A percentile compares a stretch with the other conserved stretches of the same genome.
These are phyloP conservation scores for Penicillium thymicola DNA, from an alignment of 2,329 filamentous ascomycete genomes.

Conservation along the genomic window DNA sequence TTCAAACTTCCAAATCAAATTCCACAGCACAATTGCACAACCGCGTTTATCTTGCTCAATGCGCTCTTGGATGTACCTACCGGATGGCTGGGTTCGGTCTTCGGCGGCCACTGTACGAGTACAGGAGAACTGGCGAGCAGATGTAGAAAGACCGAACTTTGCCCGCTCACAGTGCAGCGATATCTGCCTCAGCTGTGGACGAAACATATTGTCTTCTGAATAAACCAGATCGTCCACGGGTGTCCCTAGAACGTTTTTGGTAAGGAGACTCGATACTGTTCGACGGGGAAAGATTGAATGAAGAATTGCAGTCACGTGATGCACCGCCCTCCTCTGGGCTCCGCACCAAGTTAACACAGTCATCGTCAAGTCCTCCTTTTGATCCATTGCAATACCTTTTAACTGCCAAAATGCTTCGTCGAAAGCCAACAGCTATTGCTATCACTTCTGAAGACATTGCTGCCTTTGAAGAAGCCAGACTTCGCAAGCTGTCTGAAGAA, in stretches of 20 bases:
- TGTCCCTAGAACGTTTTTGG: not conserved
- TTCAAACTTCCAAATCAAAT: not conserved
- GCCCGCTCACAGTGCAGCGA: conserved; percentile 11
- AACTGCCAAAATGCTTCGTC: conserved; percentile 45
- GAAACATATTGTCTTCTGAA: conserved; percentile 26
- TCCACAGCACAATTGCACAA: not conserved
- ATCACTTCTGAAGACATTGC: conserved; percentile 49
- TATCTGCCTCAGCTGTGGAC: conserved; percentile 24
- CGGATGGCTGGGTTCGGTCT: conserved; percentile 14
- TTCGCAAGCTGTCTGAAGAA: conserved; percentile 30
- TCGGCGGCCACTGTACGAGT: conserved; percentile 16
- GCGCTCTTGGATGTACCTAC: conserved; percentile 23
- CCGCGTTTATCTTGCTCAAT: not conserved
- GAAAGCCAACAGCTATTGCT: conserved; percentile 51
- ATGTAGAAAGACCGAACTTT: conserved; percentile 11
- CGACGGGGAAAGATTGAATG: conserved; percentile 5
- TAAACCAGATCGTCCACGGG: not conserved
- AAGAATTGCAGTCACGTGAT: conserved; percentile 16
- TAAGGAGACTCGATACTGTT: not conserved
- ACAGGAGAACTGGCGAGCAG: conserved; percentile 30
- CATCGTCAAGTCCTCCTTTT: not conserved
- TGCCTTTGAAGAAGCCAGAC: conserved; percentile 45
- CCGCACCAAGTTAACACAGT: not conserved
- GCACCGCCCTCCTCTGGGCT: not conserved
- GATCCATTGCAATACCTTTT: not conserved